Evolutionary conservation across 306 rosid species (phyloP), one percentile per base, ranked within the genome.

Genomic region (Trichosanthes cucumerina): DNA sequence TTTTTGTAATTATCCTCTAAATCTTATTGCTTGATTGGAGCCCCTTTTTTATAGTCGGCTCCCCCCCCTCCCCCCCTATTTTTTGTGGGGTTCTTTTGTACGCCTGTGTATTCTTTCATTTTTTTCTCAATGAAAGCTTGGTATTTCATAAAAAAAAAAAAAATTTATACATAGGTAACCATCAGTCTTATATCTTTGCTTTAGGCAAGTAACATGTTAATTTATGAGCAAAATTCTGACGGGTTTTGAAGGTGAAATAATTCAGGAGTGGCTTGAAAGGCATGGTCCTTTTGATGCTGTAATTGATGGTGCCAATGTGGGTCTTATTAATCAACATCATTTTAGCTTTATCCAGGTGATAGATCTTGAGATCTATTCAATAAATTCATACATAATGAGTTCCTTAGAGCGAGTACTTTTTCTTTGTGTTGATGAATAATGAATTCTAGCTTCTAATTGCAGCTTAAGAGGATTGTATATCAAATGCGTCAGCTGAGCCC

Each of bases 251-350:
- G 86, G 75, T 84, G 79, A 86, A 84, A 84, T 84, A 85, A 70
- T 89, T 85, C 88, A 92, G 98, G 89, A 81, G 64, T 96, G 98
- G 99, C 96, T 96, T 79, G 65, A 82, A 79, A 79, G 9, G 81
- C 91, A 90, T 82, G 93, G 97, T 79, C 97, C 97, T 11, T 96
- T 90, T 43, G 99, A 96, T 81, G 96, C 98, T 8, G 90, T 92
- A 76, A 85, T 92, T 54, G 99, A 96, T 84, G 99, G 97, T 78
- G 99, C 99, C 73, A 96, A 96, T 79, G 88, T 92, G 15, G 89
- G 92, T 70, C 91, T 93, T 50, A 47, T 69, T 54, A 80, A 87
- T 31, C 75, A 74, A 62, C 88, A 62, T 6, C 13, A 14, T 26
- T 91, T 96, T 86, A 96, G 80, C 77, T 95, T 91, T 82, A 53